Evolutionary conservation across 1,139 yeast genomes (phyloP).

Genomic region (Blastobotrys indianensis): DNA sequence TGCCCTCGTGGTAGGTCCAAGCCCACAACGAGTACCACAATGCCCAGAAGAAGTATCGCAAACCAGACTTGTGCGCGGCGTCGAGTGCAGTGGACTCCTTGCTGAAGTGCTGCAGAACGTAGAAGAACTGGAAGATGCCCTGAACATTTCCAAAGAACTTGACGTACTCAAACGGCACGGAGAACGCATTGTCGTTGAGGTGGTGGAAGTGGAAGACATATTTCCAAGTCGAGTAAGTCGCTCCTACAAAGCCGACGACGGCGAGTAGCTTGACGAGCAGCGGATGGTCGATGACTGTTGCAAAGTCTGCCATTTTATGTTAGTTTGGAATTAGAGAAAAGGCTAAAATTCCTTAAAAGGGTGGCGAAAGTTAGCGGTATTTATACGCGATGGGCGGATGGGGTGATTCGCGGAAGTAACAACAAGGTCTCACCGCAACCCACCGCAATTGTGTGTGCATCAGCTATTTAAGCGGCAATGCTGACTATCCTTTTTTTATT

Average conservation of each 20-base stretch:
- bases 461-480: too few species aligned
- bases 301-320: slow-evolving; percentile 3
- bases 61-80: slow-evolving; percentile 8
- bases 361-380: neutral
- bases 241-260: slow-evolving; percentile 11
- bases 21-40: slow-evolving; percentile 12
- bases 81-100: slow-evolving; percentile 9
- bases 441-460: too few species aligned
- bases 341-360: too few species aligned
- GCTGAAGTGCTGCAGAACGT: slow-evolving; percentile 12
- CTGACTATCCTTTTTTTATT: too few species aligned
- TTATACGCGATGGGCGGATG: neutral
- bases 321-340: neutral
- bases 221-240: slow-evolving; percentile 7
- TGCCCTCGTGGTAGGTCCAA: slow-evolving; percentile 7
- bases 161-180: slow-evolving; percentile 2
- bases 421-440: too few species aligned
- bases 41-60: slow-evolving; percentile 11
- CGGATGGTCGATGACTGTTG: slow-evolving; percentile 3
- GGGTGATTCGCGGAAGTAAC: too few species aligned
- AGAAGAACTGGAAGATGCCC: slow-evolving; percentile 11
- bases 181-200: slow-evolving; percentile 4
- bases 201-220: slow-evolving; percentile 1
- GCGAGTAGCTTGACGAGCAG: slow-evolving; percentile 5
- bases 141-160: slow-evolving; percentile 3